phyloP scores from a whole-genome alignment of 116 monocot species.

The Dioscorea cayenensis region DNA sequence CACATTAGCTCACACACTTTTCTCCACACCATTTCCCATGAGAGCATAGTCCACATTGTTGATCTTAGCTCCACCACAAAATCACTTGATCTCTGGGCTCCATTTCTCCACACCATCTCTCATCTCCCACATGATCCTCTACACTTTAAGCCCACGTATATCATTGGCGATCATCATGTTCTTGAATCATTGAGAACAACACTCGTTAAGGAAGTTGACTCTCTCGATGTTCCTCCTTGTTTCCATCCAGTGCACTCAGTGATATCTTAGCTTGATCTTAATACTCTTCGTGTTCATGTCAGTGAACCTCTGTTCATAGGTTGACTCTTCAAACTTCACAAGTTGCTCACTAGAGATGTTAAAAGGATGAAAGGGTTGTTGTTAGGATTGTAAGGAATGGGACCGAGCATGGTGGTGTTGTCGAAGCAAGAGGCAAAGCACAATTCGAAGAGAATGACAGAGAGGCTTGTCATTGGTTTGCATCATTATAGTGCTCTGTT shows the following conservation, averaged over 20 bases:
- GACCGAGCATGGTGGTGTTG: constrained; percentile 5
- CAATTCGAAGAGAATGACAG: neutral
- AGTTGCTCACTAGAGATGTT: neutral
- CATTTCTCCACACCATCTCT: constrained; percentile 1
- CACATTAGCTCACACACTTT: neutral
- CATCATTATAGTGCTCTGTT: constrained; percentile 12
- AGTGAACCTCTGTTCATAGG: constrained; percentile 6
- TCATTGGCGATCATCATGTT: neutral
- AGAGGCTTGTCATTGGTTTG: constrained; percentile 7
- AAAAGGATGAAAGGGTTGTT: neutral
- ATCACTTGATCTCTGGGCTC: neutral
- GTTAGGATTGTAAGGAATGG: neutral
- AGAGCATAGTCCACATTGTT: constrained; percentile 12
- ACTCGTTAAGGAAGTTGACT: constrained; percentile 3
- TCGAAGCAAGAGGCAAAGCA: constrained; percentile 7
- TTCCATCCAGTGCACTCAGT: neutral
- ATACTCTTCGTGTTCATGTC: neutral
- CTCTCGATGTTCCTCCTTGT: neutral
- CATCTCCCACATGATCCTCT: neutral
- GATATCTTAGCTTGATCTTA: too few species aligned
- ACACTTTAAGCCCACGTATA: constrained; percentile 8
- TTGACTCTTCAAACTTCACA: constrained; percentile 7
- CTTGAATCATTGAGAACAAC: neutral
- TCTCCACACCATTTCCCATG: neutral
- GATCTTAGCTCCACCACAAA: neutral